Evolutionary conservation across 2,329 filamentous ascomycete genomes (phyloP).

Genomic region (Stagonosporopsis vannaccii): DNA sequence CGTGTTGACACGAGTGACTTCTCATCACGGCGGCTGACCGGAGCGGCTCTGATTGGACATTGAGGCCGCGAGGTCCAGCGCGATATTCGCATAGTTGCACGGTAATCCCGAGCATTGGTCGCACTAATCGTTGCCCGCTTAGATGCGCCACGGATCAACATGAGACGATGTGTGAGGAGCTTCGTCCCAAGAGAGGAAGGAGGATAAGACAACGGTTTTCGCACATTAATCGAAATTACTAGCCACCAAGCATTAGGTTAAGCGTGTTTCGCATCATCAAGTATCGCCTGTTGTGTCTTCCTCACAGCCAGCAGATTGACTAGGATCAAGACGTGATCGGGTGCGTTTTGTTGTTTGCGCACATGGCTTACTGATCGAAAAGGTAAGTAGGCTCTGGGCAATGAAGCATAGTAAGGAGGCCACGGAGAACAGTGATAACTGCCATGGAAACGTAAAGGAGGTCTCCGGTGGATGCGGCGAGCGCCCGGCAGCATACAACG

Average conservation of each 20-base stretch:
- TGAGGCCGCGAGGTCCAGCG: slow-evolving; percentile 8
- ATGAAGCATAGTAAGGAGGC: slow-evolving; percentile 5
- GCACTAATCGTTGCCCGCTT: slow-evolving; percentile 10
- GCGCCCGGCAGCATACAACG: neutral
- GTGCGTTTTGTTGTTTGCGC: slow-evolving; percentile 4
- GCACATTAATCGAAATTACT: slow-evolving; percentile 22
- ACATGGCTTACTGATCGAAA: slow-evolving; percentile 3
- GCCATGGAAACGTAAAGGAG: neutral
- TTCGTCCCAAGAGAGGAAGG: slow-evolving; percentile 19
- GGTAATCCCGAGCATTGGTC: slow-evolving; percentile 10
- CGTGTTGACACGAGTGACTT: slow-evolving; percentile 5
- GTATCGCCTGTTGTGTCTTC: slow-evolving; percentile 4
- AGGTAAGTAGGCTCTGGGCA: slow-evolving; percentile 6
- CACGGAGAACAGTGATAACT: neutral
- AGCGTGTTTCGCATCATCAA: slow-evolving; percentile 17
- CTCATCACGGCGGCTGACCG: slow-evolving; percentile 8
- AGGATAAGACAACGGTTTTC: slow-evolving; percentile 11
- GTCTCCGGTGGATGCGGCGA: neutral
- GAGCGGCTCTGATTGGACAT: neutral
- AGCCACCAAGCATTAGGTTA: slow-evolving; percentile 10
- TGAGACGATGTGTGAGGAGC: slow-evolving; percentile 18
- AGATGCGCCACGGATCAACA: slow-evolving; percentile 18
- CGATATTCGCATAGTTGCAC: slow-evolving; percentile 17
- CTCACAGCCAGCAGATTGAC: slow-evolving; percentile 1
- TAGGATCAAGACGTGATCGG: slow-evolving; percentile 6